Base-by-base conservation (phyloP, 2,329 filamentous ascomycete species). In the Trichoderma atrobrunneum region DNA sequence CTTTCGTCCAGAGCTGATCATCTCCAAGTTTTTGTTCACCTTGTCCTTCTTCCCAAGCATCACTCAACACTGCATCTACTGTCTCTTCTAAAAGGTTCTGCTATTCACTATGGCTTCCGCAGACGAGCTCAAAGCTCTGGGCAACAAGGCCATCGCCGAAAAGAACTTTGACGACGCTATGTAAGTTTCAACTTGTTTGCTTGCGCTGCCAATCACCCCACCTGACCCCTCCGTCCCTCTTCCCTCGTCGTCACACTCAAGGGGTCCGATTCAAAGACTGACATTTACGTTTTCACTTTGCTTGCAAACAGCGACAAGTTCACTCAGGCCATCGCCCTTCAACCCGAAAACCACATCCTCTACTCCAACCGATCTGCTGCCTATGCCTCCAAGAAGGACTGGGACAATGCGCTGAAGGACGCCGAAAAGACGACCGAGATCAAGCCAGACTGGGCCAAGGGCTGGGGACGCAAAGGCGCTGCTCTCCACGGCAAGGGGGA, bases 361-460 rank as follows among this genome's bases (percentile, higher is more conserved):
- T 99, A 95, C 88, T 98, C 95, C 80, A 99, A 99, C 85, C 91
- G 96, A 77, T 98, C 96, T 34, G 96, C 90, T 72, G 90, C 90
- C 60, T 89, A 97, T 80, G 93, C 95, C 59, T 98, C 96, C 68
- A 92, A 97, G 83, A 93, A 91, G 82, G 90, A 98, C 72, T 99
- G 93, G 87, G 86, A 92, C 75, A 88, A 92, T 76, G 96, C 96
- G 24, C 85, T 98, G 30, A 87, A 92, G 74, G 96, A 99, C 87
- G 96, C 96, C 72, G 91, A 91, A 80, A 98, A 98, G 88, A 96
- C 94, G 3, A 97, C 92, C 70, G 90, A 97, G 83, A 86, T 99
- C 82, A 98, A 99, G 87, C 92, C 95, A 14, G 96, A 98, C 86
- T 99, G 96, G 96, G 91, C 94, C 73, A 98, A 98, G 85, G 96